A percentile compares a stretch with the other conserved stretches of the same genome.
Conservation (phyloP, 2,329 filamentous ascomycete genomes). For the Hypomyces perniciosus region DNA sequence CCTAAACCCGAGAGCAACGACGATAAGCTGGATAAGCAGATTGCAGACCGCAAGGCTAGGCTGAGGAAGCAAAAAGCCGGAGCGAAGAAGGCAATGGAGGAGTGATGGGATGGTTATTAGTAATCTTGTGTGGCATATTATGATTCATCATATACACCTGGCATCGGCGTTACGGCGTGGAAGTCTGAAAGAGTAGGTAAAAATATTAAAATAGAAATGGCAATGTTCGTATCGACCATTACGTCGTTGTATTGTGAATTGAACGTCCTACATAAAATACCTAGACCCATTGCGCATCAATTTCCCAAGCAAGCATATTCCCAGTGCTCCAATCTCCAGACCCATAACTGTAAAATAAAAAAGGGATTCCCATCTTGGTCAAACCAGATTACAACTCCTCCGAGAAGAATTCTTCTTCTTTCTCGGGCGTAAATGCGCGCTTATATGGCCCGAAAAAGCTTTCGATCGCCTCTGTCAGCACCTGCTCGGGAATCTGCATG, state of each 20-base stretch:
- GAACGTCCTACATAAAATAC: neutral
- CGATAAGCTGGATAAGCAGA: conserved; percentile 50
- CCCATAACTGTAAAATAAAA: neutral
- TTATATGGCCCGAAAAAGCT: conserved; percentile 57
- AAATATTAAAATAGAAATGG: conserved; percentile 15
- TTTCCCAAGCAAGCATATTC: neutral
- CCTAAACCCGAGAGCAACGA: conserved; percentile 42
- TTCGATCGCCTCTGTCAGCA: conserved; percentile 59
- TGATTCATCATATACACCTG: conserved; percentile 14
- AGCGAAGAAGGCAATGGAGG: conserved; percentile 46
- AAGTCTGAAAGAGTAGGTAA: conserved; percentile 17
- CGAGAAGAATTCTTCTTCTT: conserved; percentile 10
- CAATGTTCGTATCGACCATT: conserved; percentile 2
- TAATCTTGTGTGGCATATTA: conserved; percentile 10
- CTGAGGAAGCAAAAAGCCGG: conserved; percentile 54
- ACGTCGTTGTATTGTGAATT: neutral
- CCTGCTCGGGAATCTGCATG: conserved; percentile 68
- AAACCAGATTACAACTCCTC: conserved; percentile 31
- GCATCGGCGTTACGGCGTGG: conserved; percentile 30
- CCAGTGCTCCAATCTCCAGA: neutral
- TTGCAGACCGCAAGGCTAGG: conserved; percentile 52
- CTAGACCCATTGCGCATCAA: neutral
- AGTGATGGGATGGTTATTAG: conserved; percentile 21
- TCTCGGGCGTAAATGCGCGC: conserved; percentile 29
- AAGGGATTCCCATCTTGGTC: neutral